A percentile compares a stretch with the other conserved stretches of the same genome.
These are phyloP conservation scores for Porcisia deanei DNA, from an alignment of 208 protist species.

Conservation along the genomic window DNA sequence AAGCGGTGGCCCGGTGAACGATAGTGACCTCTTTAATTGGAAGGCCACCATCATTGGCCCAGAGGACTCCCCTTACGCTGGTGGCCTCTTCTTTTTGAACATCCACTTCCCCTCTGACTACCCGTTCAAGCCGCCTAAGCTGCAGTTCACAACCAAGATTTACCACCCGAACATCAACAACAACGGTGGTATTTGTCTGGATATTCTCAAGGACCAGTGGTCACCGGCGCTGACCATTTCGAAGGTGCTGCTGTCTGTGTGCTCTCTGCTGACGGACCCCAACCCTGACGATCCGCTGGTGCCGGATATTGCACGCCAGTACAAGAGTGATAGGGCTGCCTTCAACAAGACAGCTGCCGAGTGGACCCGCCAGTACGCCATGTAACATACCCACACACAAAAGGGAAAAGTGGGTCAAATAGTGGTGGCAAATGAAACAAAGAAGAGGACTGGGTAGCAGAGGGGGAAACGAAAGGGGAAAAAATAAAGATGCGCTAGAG, in stretches of 20 bases:
- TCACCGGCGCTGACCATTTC: conserved; percentile 98
- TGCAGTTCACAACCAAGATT: conserved; percentile 95
- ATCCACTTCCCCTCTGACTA: conserved; percentile 99
- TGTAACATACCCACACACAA: conserved; percentile 63
- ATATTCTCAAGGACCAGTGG: conserved; percentile 98
- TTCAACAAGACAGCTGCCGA: conserved; percentile 94
- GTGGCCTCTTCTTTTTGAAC: conserved; percentile 98
- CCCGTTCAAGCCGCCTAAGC: conserved; percentile 95
- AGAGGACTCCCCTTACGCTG: conserved; percentile 96
- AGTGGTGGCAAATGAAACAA: conserved; percentile 25
- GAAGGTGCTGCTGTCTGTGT: conserved; percentile 99
- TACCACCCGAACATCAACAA: conserved; percentile 98
- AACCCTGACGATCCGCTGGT: conserved; percentile 99
- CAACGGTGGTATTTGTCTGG: conserved; percentile 98
- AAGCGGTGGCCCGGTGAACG: conserved; percentile 93
- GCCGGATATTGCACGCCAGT: conserved; percentile 97
- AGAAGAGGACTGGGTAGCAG: conserved; percentile 1
- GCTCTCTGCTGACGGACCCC: conserved; percentile 98
- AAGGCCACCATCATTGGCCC: conserved; percentile 96
- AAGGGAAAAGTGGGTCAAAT: conserved; percentile 38
- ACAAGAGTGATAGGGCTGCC: conserved; percentile 92
- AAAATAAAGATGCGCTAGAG: conserved; percentile 1
- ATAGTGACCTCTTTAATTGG: conserved; percentile 97
- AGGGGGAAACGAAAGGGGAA: conserved; percentile 5
- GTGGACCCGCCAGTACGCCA: conserved; percentile 87